Conservation (phyloP, 2,329 filamentous ascomycete species). For the Colletotrichum paranaense region DNA sequence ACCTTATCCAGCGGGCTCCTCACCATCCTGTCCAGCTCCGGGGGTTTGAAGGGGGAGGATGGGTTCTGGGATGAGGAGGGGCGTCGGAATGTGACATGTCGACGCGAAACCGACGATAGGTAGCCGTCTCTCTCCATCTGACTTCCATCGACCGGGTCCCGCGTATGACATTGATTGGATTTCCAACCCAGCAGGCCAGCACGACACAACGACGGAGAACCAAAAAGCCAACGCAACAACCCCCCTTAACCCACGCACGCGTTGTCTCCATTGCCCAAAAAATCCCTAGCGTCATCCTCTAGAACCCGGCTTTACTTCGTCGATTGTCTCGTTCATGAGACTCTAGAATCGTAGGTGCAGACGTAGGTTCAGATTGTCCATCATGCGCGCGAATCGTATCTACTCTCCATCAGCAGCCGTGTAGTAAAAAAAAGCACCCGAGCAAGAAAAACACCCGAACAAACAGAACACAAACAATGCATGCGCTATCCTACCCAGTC, state of each 20-base stretch:
- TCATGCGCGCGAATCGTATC: neutral
- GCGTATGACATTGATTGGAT: neutral
- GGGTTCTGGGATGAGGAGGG: neutral
- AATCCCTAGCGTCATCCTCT: constrained; percentile 18
- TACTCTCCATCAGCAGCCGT: too few species aligned
- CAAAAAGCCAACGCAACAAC: too few species aligned
- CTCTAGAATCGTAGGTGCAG: neutral
- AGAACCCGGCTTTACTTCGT: constrained; percentile 32
- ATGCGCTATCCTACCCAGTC: constrained; percentile 18
- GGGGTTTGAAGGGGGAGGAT: too few species aligned
- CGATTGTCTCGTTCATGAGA: constrained; percentile 17
- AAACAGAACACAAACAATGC: neutral
- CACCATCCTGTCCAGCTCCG: too few species aligned
- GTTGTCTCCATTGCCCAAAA: neutral
- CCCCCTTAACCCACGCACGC: neutral
- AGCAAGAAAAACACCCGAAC: neutral
- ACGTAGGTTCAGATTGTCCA: neutral
- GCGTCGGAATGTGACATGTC: neutral
- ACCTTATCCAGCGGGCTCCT: neutral
- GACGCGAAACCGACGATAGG: neutral
- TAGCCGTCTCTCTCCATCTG: neutral
- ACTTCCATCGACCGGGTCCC: neutral
- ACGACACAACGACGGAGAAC: too few species aligned
- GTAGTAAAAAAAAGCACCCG: too few species aligned
- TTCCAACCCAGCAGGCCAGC: neutral